Evolutionary conservation across 2,329 filamentous ascomycete species (phyloP).

Genomic region (Lasiodiplodia sp.): DNA sequence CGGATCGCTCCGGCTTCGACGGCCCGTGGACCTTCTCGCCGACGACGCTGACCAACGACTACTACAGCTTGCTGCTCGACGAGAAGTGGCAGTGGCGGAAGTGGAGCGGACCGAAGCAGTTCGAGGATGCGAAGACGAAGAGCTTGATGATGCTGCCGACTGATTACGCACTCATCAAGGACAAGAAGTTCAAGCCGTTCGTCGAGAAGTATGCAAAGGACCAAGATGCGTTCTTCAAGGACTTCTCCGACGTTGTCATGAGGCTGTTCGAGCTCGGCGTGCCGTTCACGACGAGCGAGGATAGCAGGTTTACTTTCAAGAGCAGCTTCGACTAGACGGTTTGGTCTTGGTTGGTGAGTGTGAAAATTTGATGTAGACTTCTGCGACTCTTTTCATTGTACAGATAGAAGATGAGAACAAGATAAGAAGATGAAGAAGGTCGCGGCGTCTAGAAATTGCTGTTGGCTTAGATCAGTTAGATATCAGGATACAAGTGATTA

Average conservation of each 20-base stretch:
- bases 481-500: not conserved
- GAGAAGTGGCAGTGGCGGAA: slow-evolving; percentile 94
- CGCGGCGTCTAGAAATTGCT: not conserved
- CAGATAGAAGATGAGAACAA: not conserved
- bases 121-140: slow-evolving; percentile 87
- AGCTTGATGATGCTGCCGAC: slow-evolving; percentile 96
- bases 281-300: slow-evolving; percentile 70
- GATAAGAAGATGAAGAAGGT: not conserved
- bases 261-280: slow-evolving; percentile 95
- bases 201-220: slow-evolving; percentile 92
- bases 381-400: not conserved
- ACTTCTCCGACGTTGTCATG: slow-evolving; percentile 79
- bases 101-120: slow-evolving; percentile 92
- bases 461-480: not conserved
- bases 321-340: slow-evolving; percentile 47
- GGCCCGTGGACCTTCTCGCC: slow-evolving; percentile 84
- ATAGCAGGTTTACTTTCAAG: slow-evolving; percentile 55
- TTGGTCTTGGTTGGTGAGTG: not conserved
- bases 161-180: slow-evolving; percentile 85
- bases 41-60: slow-evolving; percentile 91
- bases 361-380: not conserved
- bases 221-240: slow-evolving; percentile 89
- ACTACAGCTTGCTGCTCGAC: slow-evolving; percentile 83
- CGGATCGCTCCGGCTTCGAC: slow-evolving; percentile 83
- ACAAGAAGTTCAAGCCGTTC: slow-evolving; percentile 82